A percentile compares a stretch with the other conserved stretches of the same genome.
Evolutionary conservation across 129 eudicot species (phyloP).

Genomic region (Helichrysum umbraculigerum): DNA sequence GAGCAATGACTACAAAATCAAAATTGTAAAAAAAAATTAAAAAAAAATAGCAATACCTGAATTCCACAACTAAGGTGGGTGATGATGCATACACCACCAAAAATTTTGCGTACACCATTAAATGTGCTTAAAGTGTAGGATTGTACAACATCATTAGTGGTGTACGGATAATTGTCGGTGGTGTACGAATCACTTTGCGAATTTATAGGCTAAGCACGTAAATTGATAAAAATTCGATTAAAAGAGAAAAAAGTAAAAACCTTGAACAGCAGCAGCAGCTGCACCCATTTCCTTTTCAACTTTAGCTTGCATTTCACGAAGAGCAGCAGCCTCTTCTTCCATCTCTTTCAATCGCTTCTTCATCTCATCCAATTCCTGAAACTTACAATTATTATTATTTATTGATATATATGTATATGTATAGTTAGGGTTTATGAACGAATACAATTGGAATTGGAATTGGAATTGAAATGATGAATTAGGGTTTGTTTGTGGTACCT

Average conservation of each 20-base stretch:
- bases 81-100: too few relatives aligned
- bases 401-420: background rate
- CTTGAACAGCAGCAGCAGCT: constrained; percentile 1
- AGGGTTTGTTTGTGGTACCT: constrained; percentile 44
- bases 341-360: constrained; percentile 1
- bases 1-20: background rate
- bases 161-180: too few relatives aligned
- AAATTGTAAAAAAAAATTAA: background rate
- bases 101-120: too few relatives aligned
- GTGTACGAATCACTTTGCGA: too few relatives aligned
- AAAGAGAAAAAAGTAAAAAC: background rate
- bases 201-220: background rate
- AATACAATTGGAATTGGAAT: background rate
- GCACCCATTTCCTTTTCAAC: constrained; percentile 8
- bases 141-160: too few relatives aligned
- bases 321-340: constrained; percentile 9
- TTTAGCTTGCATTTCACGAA: constrained; percentile 14
- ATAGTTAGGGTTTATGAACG: background rate
- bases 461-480: background rate
- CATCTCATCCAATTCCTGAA: constrained; percentile 15
- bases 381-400: too few relatives aligned
- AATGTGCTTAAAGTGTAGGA: too few relatives aligned
- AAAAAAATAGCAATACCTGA: background rate
- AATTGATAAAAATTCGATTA: background rate
- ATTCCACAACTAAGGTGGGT: background rate